These are phyloP conservation scores for Begonia fuchsioides DNA, from an alignment of 306 rosid genomes.

Conservation along the genomic window DNA sequence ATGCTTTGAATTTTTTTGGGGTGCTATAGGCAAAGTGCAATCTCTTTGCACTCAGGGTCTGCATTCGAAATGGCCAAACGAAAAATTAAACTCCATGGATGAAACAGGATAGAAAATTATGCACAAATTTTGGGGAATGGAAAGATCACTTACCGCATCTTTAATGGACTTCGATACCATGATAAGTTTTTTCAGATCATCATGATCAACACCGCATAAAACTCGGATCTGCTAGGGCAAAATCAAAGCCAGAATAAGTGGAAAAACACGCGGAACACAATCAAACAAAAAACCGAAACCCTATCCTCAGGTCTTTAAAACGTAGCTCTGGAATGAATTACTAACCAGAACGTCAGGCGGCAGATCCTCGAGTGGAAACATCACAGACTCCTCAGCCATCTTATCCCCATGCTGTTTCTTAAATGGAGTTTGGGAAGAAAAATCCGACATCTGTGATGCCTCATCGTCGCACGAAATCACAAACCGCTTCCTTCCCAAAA, in stretches of 20 bases:
- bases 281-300: too few relatives aligned
- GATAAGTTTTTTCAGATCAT: constrained; percentile 54
- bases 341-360: constrained; percentile 69
- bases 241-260: not conserved
- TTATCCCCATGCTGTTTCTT: constrained; percentile 30
- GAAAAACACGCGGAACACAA: not conserved
- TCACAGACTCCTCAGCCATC: constrained; percentile 4
- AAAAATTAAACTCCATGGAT: constrained; percentile 7
- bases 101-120: not conserved
- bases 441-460: constrained; percentile 4
- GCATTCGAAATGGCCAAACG: constrained; percentile 9
- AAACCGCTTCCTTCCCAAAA: constrained; percentile 47
- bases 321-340: not conserved
- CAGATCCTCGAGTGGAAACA: constrained; percentile 39
- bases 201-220: constrained; percentile 56
- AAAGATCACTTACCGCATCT: constrained; percentile 37
- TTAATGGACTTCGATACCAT: constrained; percentile 41
- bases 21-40: constrained; percentile 49
- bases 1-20: constrained; percentile 35
- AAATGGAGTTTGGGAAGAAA: constrained; percentile 16
- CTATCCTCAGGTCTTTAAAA: not conserved
- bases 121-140: not conserved
- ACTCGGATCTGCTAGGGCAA: constrained; percentile 29
- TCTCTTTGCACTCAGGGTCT: constrained; percentile 39
- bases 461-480: constrained; percentile 19